These are phyloP conservation scores for Mycena sanguinolenta DNA, from an alignment of 768 basidiomycete genomes.

Conservation along the genomic window DNA sequence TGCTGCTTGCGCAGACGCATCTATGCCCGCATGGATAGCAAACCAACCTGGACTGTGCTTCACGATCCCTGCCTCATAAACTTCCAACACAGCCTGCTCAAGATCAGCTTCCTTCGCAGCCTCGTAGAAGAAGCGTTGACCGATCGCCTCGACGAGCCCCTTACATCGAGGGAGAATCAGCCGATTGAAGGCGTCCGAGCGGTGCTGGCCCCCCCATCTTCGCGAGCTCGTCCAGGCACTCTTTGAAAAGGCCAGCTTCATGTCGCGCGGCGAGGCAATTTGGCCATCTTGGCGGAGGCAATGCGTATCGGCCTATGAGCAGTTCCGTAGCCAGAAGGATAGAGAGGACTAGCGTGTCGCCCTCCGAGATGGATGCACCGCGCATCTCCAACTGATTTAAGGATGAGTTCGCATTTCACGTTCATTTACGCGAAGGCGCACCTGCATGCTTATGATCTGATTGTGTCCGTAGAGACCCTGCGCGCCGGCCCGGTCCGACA, in stretches of 20 bases:
- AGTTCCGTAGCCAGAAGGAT: background rate
- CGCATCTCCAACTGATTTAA: conserved; percentile 10
- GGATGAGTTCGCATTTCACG: background rate
- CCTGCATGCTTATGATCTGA: conserved; percentile 13
- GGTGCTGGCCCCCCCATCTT: background rate
- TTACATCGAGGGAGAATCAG: background rate
- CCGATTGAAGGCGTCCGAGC: background rate
- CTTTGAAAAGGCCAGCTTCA: background rate
- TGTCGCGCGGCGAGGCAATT: background rate
- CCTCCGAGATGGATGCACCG: conserved; percentile 9
- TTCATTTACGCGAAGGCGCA: background rate
- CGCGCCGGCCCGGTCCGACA: conserved; percentile 1
- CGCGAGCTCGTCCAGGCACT: background rate
- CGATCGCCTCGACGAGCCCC: background rate
- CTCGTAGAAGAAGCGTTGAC: conserved; percentile 2
- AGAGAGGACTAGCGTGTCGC: background rate
- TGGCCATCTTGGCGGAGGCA: background rate
- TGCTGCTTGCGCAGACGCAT: background rate
- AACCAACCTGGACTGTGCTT: conserved; percentile 5
- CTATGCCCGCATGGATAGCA: background rate
- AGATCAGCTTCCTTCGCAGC: conserved; percentile 1
- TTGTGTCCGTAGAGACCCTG: conserved; percentile 12
- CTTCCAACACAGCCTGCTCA: background rate
- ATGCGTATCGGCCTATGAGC: background rate
- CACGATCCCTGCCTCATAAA: conserved; percentile 17